Percentiles rank a stretch among this genome's conserved stretches.
Conservation (phyloP, 805 yeast genomes). For the Myxozyma vanderwaltii region DNA sequence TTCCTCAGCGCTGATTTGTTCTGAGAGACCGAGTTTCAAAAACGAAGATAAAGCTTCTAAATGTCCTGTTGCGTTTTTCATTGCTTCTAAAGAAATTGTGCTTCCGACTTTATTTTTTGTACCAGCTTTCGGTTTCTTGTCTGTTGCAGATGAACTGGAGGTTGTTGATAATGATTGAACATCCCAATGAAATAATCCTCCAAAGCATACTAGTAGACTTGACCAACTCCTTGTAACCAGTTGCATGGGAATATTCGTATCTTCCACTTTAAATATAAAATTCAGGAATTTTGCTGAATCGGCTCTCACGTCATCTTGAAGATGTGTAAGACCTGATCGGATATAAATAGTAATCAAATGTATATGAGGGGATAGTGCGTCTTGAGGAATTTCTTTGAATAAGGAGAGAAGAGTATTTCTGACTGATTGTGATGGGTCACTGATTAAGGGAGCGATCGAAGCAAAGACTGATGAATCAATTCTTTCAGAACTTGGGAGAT, state of each 20-base stretch:
- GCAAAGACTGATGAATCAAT: slow-evolving; percentile 53
- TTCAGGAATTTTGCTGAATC: slow-evolving; percentile 72
- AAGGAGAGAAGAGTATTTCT: slow-evolving; percentile 59
- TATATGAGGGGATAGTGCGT: slow-evolving; percentile 42
- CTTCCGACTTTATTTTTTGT: slow-evolving; percentile 14
- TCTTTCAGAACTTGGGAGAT: slow-evolving; percentile 16
- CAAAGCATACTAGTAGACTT: slow-evolving; percentile 66
- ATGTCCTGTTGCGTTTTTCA: slow-evolving; percentile 39
- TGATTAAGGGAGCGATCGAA: slow-evolving; percentile 60
- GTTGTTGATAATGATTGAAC: slow-evolving; percentile 4
- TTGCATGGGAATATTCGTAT: slow-evolving; percentile 45
- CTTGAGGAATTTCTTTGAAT: slow-evolving; percentile 34
- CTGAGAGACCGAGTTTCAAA: slow-evolving; percentile 48
- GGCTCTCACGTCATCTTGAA: slow-evolving; percentile 70
- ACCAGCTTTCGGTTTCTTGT: slow-evolving; percentile 1
- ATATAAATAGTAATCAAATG: slow-evolving; percentile 60
- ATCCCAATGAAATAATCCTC: slow-evolving; percentile 74
- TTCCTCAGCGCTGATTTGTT: slow-evolving; percentile 22
- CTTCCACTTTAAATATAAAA: slow-evolving; percentile 53
- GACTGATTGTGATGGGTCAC: slow-evolving; percentile 68
- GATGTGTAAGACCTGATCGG: slow-evolving; percentile 92
- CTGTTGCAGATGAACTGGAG: neutral
- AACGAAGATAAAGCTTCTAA: slow-evolving; percentile 48
- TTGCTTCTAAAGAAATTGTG: slow-evolving; percentile 40
- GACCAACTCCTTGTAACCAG: slow-evolving; percentile 66